Evolutionary conservation across 768 basidiomycete genomes (phyloP), one percentile per base, ranked within the genome.

Genomic region (Leccinum uliginosum): DNA sequence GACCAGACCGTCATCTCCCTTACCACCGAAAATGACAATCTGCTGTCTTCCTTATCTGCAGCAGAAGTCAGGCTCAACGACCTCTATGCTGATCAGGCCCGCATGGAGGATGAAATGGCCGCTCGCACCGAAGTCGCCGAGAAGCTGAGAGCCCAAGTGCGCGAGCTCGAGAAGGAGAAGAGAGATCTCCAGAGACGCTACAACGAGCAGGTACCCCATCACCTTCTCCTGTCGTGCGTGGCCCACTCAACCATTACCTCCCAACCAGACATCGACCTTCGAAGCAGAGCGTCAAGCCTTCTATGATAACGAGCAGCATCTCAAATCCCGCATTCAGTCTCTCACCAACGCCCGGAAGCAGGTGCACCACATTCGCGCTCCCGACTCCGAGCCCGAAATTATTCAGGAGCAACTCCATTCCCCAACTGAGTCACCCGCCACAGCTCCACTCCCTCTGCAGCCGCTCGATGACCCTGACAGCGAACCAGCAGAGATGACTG

Each of bases 251-350:
- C 40, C 50, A 63, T 55, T 26, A 57, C 52, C 32, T 55, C 27
- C 23, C 54, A 11, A 45, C 32, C 66, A 95, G 92, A 86, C 86
- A n/a, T 76, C 83, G 17, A 88, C 89, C 3, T 95, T 94, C 67
- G 93, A 96, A 67, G 89, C 91, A 8, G 93, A 96, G 72, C 87
- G 93, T 32, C 91, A 94, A 69, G 82, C 91, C 15, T 90, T 93
- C 71, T 93, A 93, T 67, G 93, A 95, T 72, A 93, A 91, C 66
- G 93, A 96, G 65, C 89, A 94, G 68, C 92, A 93, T 71, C 85
- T 94, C 61, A 93, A 93, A 73, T 89, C 89, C 46, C 89, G 91
- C 58, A 93, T 95, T 51, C 86, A 89, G 66, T 89, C 87, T 8
- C 82, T 93, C 38, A 76, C 81, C 7, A 83, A 90, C 59, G 78